Base-by-base conservation (phyloP, 148 eudicot species). In the Fallopia convolvulus region DNA sequence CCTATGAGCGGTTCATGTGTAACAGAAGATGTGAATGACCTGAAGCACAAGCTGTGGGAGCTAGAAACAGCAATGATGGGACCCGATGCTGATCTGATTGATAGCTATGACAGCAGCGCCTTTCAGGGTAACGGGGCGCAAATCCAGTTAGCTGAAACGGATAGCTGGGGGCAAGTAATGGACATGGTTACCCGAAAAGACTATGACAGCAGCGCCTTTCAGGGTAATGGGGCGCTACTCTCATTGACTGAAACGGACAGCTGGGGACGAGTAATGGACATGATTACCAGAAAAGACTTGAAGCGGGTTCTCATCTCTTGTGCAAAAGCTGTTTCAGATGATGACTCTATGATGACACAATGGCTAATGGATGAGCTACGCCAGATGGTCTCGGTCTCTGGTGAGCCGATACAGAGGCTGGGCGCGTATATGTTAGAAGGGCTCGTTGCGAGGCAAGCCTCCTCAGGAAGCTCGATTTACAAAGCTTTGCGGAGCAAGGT, bases 391-490 rank as follows among this genome's bases (percentile, higher is more conserved):
- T 87, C 90, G 1, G 90, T 87, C 39, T 83, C 88, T 13, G 90
- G 90, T n/a, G 86, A 83, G 9, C 90, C 90, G 0, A 83, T 85
- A 8, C 90, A 87, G 68, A 79, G 90, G 68, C 75, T 87, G 75
- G 90, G 90, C 32, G 90, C 90, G 18, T 87, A 87, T 79, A 82
- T 87, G 88, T 73, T 87, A 78, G 90, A 87, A 85, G 90, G 90
- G 73, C 86, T 87, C 39, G 90, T 87, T 13, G 90, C 90, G 0
- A 83, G 83, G 80, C 84, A 81, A 77, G 86, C 90, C 21, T 80
- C 83, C 46, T 87, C 90, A 0, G 90, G 90, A 49, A 87, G 90
- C 81, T 85, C 87, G 15, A 85, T 87, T 36, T 87, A 75, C 78
- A 82, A 77, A 76, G 78, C 90, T 26, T 79, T 87, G 40, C 82